Percentiles rank a stretch among this genome's conserved stretches.
These are phyloP conservation scores for Zychaea mexicana DNA, from an alignment of 371 early-diverging fungal species.

Conservation along the genomic window DNA sequence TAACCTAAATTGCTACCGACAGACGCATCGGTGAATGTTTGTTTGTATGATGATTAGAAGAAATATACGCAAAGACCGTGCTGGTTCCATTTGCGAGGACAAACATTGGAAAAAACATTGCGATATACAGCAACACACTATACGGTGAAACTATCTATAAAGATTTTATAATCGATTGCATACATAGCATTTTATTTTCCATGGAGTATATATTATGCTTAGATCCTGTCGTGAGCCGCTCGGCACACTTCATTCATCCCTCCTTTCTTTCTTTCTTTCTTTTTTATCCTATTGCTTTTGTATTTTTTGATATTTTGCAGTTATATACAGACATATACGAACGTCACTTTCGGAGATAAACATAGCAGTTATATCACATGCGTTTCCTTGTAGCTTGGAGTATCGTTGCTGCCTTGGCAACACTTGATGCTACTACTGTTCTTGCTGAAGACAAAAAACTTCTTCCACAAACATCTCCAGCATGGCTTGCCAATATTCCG, in stretches of 20 bases:
- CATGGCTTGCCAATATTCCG: slow-evolving; percentile 31
- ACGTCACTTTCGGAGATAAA: neutral
- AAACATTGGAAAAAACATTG: no score
- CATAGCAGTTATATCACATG: neutral
- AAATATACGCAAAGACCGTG: no score
- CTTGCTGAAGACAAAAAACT: neutral
- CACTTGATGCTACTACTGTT: neutral
- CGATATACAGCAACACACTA: no score
- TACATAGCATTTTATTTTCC: neutral
- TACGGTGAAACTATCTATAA: neutral
- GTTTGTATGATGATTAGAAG: no score
- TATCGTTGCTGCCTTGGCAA: neutral
- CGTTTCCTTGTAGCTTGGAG: slow-evolving; percentile 1
- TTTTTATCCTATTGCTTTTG: no score
- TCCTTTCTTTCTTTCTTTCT: neutral
- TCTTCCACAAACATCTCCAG: slow-evolving; percentile 31
- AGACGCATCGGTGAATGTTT: no score
- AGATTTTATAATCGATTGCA: neutral
- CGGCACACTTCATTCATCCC: neutral
- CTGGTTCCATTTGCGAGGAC: no score
- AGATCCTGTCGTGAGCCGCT: neutral
- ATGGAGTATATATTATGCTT: neutral
- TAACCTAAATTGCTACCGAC: no score
- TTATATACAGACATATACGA: neutral
- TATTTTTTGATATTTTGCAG: neutral